Percentiles rank a stretch among this genome's conserved stretches.
Conservation (phyloP, 2,329 filamentous ascomycete species). For the Trichoderma sp. region DNA sequence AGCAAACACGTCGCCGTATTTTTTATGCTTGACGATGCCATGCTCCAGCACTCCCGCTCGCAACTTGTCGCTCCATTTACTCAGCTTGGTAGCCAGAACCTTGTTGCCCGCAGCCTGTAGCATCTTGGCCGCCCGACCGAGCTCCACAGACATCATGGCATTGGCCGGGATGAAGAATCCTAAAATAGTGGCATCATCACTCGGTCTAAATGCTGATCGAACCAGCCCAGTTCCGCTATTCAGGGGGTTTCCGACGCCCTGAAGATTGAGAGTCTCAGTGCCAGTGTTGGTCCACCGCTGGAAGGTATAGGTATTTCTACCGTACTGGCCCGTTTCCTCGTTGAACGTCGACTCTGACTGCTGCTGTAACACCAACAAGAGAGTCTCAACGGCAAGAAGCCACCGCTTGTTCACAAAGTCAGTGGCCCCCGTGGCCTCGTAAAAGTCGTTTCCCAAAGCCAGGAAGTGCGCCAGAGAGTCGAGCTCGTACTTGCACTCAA, state of each 20-base stretch:
- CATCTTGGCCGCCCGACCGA: slow-evolving; percentile 69
- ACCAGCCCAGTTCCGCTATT: slow-evolving; percentile 80
- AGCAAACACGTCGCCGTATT: slow-evolving; percentile 76
- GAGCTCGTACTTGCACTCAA: slow-evolving; percentile 98
- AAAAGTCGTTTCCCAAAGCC: slow-evolving; percentile 79
- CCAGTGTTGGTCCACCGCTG: slow-evolving; percentile 74
- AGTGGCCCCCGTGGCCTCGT: slow-evolving; percentile 72
- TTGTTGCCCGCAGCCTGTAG: slow-evolving; percentile 60
- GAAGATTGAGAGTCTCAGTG: slow-evolving; percentile 84
- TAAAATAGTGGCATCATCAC: slow-evolving; percentile 90
- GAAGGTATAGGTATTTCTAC: slow-evolving; percentile 81
- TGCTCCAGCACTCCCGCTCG: slow-evolving; percentile 78
- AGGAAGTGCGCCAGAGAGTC: slow-evolving; percentile 94
- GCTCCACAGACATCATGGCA: slow-evolving; percentile 90
- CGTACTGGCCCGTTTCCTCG: slow-evolving; percentile 58
- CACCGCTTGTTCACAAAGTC: slow-evolving; percentile 78
- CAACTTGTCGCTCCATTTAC: slow-evolving; percentile 60
- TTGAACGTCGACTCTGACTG: slow-evolving; percentile 83
- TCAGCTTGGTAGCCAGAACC: slow-evolving; percentile 52
- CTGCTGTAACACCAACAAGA: slow-evolving; percentile 70
- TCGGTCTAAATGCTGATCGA: slow-evolving; percentile 88
- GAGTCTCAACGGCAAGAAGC: slow-evolving; percentile 70
- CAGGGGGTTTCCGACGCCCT: slow-evolving; percentile 86
- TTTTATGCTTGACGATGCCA: slow-evolving; percentile 72
- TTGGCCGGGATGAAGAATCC: slow-evolving; percentile 95